phyloP scores from a whole-genome alignment of 305 asterid genomes.

The Withania somnifera region DNA sequence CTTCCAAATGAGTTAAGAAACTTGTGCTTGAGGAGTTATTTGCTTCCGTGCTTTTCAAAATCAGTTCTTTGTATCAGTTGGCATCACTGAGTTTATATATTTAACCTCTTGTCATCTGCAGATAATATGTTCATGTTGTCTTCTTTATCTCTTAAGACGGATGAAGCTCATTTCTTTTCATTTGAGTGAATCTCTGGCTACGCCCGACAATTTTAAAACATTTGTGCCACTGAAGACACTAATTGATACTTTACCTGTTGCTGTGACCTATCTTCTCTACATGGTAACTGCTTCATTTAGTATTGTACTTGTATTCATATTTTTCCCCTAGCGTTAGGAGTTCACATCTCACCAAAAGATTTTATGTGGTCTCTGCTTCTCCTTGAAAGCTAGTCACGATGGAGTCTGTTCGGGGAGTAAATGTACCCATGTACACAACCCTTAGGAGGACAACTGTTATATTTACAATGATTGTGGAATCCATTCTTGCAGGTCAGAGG shows the following conservation, averaged over 20 bases:
- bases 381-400: conserved; percentile 67
- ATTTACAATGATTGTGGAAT: conserved; percentile 75
- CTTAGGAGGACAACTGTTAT: conserved; percentile 83
- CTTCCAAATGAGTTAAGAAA: not conserved
- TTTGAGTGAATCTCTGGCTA: conserved; percentile 33
- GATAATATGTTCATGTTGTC: conserved; percentile 66
- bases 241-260: conserved; percentile 52
- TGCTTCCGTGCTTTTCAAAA: not conserved
- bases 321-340: not conserved
- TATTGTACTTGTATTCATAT: not conserved
- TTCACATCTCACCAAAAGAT: not conserved
- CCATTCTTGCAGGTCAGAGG: conserved; percentile 50
- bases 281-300: conserved; percentile 40
- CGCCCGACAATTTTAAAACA: conserved; percentile 31
- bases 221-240: conserved; percentile 48
- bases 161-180: conserved; percentile 55
- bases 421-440: conserved; percentile 95
- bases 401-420: conserved; percentile 90
- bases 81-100: not conserved
- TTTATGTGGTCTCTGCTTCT: conserved; percentile 27
- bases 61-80: not conserved
- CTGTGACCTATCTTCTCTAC: conserved; percentile 64
- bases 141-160: conserved; percentile 53
- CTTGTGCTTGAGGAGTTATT: not conserved
- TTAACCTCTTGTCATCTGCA: conserved; percentile 18